Evolutionary conservation across 2,329 filamentous ascomycete species (phyloP).

Genomic region (Cladophialophora psammophila): DNA sequence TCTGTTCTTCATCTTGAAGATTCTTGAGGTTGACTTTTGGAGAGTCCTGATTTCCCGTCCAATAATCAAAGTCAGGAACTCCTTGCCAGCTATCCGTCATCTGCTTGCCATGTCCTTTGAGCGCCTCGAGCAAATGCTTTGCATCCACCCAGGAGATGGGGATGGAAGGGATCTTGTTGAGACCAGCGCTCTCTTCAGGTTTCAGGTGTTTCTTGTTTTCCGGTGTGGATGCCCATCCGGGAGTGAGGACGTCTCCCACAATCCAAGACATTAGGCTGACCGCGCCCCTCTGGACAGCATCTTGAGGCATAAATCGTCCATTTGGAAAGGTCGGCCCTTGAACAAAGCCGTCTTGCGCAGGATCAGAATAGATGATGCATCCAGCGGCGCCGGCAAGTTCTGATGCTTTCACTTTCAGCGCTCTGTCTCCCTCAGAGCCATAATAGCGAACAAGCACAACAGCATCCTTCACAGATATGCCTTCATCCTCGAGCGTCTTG

Average conservation of each 20-base stretch:
- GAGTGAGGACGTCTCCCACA: slow-evolving; percentile 89
- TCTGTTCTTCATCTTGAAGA: slow-evolving; percentile 80
- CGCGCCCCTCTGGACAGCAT: slow-evolving; percentile 81
- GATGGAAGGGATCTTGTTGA: slow-evolving; percentile 86
- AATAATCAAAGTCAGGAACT: slow-evolving; percentile 75
- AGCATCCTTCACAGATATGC: slow-evolving; percentile 76
- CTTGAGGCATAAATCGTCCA: slow-evolving; percentile 79
- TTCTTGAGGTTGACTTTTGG: slow-evolving; percentile 84
- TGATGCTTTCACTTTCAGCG: slow-evolving; percentile 87
- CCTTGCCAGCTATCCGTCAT: slow-evolving; percentile 77
- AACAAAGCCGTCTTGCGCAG: slow-evolving; percentile 79
- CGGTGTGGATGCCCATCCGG: slow-evolving; percentile 72
- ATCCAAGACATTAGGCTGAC: slow-evolving; percentile 85
- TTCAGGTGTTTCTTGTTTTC: slow-evolving; percentile 67
- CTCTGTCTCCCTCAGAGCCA: slow-evolving; percentile 74
- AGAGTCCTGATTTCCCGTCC: slow-evolving; percentile 78
- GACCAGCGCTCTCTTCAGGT: slow-evolving; percentile 72
- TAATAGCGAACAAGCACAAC: slow-evolving; percentile 85
- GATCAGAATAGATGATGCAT: slow-evolving; percentile 92
- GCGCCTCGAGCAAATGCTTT: slow-evolving; percentile 74
- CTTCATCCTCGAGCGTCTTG: slow-evolving; percentile 71
- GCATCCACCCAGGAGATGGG: slow-evolving; percentile 92
- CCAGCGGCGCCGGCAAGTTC: slow-evolving; percentile 85
- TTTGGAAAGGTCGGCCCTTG: slow-evolving; percentile 76
- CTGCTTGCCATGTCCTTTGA: slow-evolving; percentile 76